Conservation (phyloP, 2,329 filamentous ascomycete genomes). For the Penicillium decumbens region DNA sequence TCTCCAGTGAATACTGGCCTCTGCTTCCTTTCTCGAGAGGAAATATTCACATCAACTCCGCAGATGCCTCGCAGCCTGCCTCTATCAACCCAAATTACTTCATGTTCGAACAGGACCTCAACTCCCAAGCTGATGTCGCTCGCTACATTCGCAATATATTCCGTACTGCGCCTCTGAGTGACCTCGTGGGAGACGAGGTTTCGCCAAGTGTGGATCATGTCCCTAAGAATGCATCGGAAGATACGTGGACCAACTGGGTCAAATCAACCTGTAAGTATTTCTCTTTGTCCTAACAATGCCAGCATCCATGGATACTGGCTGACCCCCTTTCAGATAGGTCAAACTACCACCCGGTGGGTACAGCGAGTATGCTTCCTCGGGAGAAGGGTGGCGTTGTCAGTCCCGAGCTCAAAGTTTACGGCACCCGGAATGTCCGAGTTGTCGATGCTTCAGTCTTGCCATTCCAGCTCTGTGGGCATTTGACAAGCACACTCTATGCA, state of each 20-base stretch:
- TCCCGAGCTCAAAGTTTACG: slow-evolving; percentile 29
- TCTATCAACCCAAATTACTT: slow-evolving; percentile 30
- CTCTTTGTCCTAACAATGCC: neutral
- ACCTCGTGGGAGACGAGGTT: slow-evolving; percentile 22
- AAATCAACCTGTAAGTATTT: slow-evolving; percentile 23
- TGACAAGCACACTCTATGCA: slow-evolving; percentile 31
- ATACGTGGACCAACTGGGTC: slow-evolving; percentile 25
- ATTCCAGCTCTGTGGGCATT: slow-evolving; percentile 29
- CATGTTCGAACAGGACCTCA: slow-evolving; percentile 23
- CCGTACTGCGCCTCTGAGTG: slow-evolving; percentile 16
- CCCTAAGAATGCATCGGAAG: slow-evolving; percentile 16
- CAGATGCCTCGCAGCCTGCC: slow-evolving; percentile 15
- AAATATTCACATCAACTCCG: slow-evolving; percentile 24
- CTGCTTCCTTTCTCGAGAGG: slow-evolving; percentile 28
- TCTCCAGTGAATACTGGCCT: slow-evolving; percentile 25
- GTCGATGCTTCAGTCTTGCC: slow-evolving; percentile 34
- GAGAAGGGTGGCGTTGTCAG: slow-evolving; percentile 33
- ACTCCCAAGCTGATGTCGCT: slow-evolving; percentile 20
- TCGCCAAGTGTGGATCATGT: slow-evolving; percentile 20
- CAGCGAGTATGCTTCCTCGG: slow-evolving; percentile 32
- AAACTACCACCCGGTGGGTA: slow-evolving; percentile 32
- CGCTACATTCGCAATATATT: slow-evolving; percentile 23
- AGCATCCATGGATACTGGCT: neutral
- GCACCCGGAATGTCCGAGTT: slow-evolving; percentile 33
- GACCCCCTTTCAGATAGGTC: slow-evolving; percentile 19